Conservation (phyloP, 345 rosid genomes). For the Brassica napus region DNA sequence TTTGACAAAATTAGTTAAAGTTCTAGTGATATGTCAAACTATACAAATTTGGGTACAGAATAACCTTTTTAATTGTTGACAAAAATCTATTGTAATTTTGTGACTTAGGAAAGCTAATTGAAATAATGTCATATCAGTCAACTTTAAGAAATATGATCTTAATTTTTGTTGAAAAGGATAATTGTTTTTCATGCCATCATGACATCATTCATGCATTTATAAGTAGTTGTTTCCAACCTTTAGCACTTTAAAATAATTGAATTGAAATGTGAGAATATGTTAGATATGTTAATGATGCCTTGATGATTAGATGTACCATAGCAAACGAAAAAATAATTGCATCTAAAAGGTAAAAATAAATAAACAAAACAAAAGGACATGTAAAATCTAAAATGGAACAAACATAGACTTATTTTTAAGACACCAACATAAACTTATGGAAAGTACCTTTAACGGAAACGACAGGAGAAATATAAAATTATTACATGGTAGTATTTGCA, state of each 20-base stretch:
- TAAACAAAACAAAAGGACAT: constrained; percentile 17
- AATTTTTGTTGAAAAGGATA: background rate
- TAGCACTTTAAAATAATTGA: background rate
- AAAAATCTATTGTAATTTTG: background rate
- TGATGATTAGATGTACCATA: constrained; percentile 19
- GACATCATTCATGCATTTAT: background rate
- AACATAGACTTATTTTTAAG: constrained; percentile 8
- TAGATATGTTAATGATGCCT: background rate
- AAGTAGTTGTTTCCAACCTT: background rate
- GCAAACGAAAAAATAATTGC: constrained; percentile 1
- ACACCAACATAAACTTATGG: constrained; percentile 1
- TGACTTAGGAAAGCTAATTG: background rate
- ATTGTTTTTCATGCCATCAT: background rate
- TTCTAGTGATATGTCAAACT: background rate
- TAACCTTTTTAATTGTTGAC: background rate
- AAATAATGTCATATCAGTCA: background rate
- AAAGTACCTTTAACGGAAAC: constrained; percentile 12
- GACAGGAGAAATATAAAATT: background rate
- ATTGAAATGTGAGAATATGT: background rate
- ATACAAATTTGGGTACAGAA: background rate
- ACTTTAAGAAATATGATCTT: background rate
- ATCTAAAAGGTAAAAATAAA: constrained; percentile 5
- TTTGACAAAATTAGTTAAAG: background rate
- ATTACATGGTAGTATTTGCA: constrained; percentile 69
- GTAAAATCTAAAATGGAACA: constrained; percentile 13